Percentiles rank a stretch among this genome's conserved stretches.
Evolutionary conservation across 2,329 filamentous ascomycete species (phyloP).

Genomic region (Botrytis fragariae): DNA sequence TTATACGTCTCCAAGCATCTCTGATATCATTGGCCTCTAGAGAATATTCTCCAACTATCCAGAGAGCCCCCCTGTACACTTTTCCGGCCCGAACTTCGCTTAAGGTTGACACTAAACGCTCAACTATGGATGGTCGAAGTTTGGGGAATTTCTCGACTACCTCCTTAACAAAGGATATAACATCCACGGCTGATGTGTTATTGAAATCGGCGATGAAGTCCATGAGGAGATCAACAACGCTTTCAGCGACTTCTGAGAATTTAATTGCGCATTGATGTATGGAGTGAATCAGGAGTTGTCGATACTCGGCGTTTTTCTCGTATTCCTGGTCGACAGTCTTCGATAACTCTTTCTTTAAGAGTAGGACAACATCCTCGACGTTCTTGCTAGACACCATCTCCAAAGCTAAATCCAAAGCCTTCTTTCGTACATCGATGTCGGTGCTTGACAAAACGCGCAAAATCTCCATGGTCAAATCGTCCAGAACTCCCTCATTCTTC

Average conservation of each 20-base stretch:
- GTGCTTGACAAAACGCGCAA: conserved; percentile 91
- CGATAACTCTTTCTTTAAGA: conserved; percentile 94
- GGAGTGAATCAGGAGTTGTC: conserved; percentile 90
- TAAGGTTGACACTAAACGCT: conserved; percentile 83
- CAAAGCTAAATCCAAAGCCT: conserved; percentile 83
- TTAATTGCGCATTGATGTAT: conserved; percentile 99
- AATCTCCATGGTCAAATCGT: conserved; percentile 96
- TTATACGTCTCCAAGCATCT: conserved; percentile 94
- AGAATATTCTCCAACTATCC: conserved; percentile 98
- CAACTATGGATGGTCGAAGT: conserved; percentile 81
- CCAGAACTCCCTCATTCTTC: conserved; percentile 86
- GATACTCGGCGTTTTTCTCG: conserved; percentile 96
- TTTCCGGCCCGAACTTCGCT: conserved; percentile 94
- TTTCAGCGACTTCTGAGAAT: conserved; percentile 96
- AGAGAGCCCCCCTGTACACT: conserved; percentile 93
- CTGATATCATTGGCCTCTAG: conserved; percentile 90
- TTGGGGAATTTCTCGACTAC: conserved; percentile 97
- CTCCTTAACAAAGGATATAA: conserved; percentile 98
- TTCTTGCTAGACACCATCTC: conserved; percentile 99
- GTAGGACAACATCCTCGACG: conserved; percentile 91
- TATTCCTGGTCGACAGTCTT: conserved; percentile 99
- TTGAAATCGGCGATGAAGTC: conserved; percentile 99
- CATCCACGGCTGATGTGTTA: conserved; percentile 92
- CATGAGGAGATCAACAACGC: conserved; percentile 95
- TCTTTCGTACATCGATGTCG: conserved; percentile 91